Evolutionary conservation across 352 stramenopile genomes (phyloP), one percentile per base, ranked within the genome.

Genomic region (Globisporangium yorkense): DNA sequence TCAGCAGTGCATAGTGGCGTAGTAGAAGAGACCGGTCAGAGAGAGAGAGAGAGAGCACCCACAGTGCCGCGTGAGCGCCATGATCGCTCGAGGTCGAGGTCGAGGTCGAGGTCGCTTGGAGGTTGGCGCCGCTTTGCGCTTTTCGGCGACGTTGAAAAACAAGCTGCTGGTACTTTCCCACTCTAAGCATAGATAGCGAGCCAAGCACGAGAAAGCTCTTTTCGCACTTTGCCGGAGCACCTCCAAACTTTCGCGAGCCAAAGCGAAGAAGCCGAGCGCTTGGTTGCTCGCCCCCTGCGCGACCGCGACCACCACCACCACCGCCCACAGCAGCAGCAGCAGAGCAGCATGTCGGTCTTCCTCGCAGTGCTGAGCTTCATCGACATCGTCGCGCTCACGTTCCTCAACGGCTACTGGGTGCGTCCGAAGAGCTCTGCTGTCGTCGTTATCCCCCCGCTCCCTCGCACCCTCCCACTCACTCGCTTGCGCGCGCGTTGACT

Each of bases 381-480:
- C 44, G 75, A 88, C 66, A 92, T 94, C 57, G 77, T 92, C 58
- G 80, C 76, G 52, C 76, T 94, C 54, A 94, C 84, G 44, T 94
- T 94, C 63, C 73, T 92, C 33, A 94, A 94, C 52, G 84, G 84
- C 55, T 94, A 91, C 63, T 94, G 82, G 82, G 83, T 94, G 40
- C 56, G 79, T 76, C 9, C 8, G n/a, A 4, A 18, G 10, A 43
- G 37, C 37, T 1, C 37, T 15, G 37, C 37, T 43, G 12, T 1
- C 37, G 37, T 16, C 12, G 13, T 39, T 9, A 39, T 9, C 33
- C 8, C 33, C 5, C 5, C 31, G 31, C 31, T 35, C 31, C 31
- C 31, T 18, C 18, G 2, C 31, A 33, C 27, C 48, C 5, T 16
- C 20, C 2, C 18, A 45, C 16, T 16, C 18, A 43, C 40, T 35